Percentiles rank a stretch among this genome's conserved stretches.
phyloP scores from a whole-genome alignment of 1,139 yeast genomes.

The Lodderomyces metapsilosis region DNA sequence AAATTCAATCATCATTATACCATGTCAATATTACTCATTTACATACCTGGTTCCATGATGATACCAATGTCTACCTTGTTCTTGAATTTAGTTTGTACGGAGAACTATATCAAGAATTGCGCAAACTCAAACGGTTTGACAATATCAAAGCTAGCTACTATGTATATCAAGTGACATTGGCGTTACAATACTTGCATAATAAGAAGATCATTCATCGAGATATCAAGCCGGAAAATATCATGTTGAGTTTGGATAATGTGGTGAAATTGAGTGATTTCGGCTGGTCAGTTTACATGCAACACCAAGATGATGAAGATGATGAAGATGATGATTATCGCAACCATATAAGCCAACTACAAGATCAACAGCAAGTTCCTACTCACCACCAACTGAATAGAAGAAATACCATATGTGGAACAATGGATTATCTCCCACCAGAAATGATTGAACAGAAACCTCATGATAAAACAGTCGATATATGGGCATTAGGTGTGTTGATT shows the following conservation, averaged over 20 bases:
- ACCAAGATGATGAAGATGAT: slow-evolving; percentile 12
- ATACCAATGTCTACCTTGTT: slow-evolving; percentile 73
- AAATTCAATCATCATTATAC: slow-evolving; percentile 74
- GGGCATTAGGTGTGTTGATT: slow-evolving; percentile 89
- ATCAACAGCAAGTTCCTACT: slow-evolving; percentile 14
- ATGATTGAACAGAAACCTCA: slow-evolving; percentile 85
- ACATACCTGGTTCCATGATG: slow-evolving; percentile 84
- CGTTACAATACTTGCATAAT: slow-evolving; percentile 71
- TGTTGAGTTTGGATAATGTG: slow-evolving; percentile 68
- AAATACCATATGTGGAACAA: slow-evolving; percentile 89
- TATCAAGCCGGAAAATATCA: slow-evolving; percentile 86
- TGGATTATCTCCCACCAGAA: slow-evolving; percentile 94
- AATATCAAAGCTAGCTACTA: slow-evolving; percentile 76
- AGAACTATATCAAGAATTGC: slow-evolving; percentile 75
- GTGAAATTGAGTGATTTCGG: slow-evolving; percentile 92
- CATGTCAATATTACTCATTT: slow-evolving; percentile 81
- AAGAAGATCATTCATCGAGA: slow-evolving; percentile 87
- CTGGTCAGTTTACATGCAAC: slow-evolving; percentile 65
- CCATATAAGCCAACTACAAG: slow-evolving; percentile 1
- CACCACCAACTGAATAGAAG: slow-evolving; percentile 35
- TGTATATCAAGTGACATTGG: slow-evolving; percentile 79
- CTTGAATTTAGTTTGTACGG: slow-evolving; percentile 87
- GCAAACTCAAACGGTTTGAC: slow-evolving; percentile 52
- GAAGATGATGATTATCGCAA: not conserved
- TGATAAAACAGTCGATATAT: slow-evolving; percentile 76